phyloP scores from a whole-genome alignment of 345 rosid species.

The Lepidium africanum region DNA sequence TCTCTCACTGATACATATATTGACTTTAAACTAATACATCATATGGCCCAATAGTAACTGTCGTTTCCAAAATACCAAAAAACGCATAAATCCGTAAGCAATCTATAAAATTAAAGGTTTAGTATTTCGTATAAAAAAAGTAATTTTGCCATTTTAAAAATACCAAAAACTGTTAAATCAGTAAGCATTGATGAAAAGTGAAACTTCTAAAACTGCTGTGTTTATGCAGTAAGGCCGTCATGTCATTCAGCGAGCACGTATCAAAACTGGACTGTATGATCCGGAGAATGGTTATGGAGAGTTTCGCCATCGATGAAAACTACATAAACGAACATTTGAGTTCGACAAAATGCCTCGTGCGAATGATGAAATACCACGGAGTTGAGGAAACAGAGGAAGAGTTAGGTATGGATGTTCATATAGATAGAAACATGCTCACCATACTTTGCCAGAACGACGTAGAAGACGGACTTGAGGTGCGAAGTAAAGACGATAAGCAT shows the following conservation, averaged over 20 bases:
- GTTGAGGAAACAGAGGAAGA: slow-evolving; percentile 12
- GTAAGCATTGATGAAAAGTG: too few species aligned
- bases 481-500: slow-evolving; percentile 25
- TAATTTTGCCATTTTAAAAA: too few species aligned
- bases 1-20: too few species aligned
- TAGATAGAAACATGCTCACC: slow-evolving; percentile 46
- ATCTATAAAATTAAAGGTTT: too few species aligned
- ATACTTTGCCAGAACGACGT: slow-evolving; percentile 49
- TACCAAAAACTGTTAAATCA: too few species aligned
- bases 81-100: too few species aligned
- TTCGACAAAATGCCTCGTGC: slow-evolving; percentile 30
- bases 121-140: too few species aligned
- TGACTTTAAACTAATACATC: too few species aligned
- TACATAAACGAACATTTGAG: slow-evolving; percentile 28
- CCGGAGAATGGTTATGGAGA: slow-evolving; percentile 47
- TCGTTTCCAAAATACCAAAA: too few species aligned
- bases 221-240: slow-evolving; percentile 22
- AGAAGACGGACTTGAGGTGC: slow-evolving; percentile 36
- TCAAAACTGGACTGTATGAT: slow-evolving; percentile 37
- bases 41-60: too few species aligned
- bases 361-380: slow-evolving; percentile 39
- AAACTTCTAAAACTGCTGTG: not conserved
- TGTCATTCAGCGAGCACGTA: slow-evolving; percentile 13
- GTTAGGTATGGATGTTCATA: slow-evolving; percentile 33
- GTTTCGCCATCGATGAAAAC: slow-evolving; percentile 33